These are phyloP conservation scores for Fraxinus angustifolia DNA, from an alignment of 305 asterid species.

Conservation along the genomic window DNA sequence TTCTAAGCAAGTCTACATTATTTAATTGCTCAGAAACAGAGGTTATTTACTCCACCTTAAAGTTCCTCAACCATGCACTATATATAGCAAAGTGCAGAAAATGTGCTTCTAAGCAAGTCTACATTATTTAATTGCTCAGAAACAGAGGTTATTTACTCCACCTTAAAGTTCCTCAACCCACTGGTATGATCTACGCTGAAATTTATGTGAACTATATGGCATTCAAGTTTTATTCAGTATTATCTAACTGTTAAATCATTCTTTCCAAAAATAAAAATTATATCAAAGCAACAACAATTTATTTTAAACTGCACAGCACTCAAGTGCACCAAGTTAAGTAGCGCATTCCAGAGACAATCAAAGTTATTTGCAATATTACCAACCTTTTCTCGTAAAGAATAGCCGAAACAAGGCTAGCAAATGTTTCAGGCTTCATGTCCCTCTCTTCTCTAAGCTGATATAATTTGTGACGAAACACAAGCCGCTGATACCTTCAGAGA, in stretches of 20 bases:
- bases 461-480: constrained; percentile 81
- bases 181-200: neutral
- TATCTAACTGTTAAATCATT: neutral
- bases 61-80: neutral
- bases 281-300: neutral
- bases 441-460: constrained; percentile 94
- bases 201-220: neutral
- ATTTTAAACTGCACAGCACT: neutral
- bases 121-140: neutral
- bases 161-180: neutral
- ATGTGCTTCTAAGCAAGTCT: neutral
- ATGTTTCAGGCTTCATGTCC: constrained; percentile 96
- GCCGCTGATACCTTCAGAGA: constrained; percentile 67
- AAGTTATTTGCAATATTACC: constrained; percentile 5
- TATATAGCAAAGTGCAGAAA: neutral
- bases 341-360: neutral
- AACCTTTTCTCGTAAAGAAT: constrained; percentile 90
- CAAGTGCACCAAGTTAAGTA: neutral
- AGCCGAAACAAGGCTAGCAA: constrained; percentile 96
- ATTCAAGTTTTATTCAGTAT: neutral
- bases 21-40: neutral
- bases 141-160: neutral
- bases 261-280: neutral
- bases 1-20: neutral
- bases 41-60: neutral